phyloP scores from a whole-genome alignment of 805 yeast genomes.

The Ogataea populi-albae region DNA sequence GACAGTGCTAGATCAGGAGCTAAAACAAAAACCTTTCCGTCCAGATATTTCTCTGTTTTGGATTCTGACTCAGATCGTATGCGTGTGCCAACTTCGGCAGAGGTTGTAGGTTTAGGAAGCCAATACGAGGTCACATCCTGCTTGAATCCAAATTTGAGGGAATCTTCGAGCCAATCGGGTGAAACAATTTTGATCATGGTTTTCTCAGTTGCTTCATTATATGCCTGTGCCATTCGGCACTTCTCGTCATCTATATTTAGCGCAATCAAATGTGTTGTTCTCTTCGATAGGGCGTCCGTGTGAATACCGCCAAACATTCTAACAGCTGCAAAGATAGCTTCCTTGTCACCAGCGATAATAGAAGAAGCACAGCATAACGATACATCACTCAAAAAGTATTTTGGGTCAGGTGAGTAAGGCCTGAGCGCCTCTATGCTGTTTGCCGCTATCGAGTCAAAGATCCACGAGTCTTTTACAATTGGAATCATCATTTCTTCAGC shows the following conservation, averaged over 20 bases:
- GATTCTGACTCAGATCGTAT: too few relatives aligned
- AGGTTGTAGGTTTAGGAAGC: background rate
- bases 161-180: slow-evolving; percentile 79
- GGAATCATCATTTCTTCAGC: slow-evolving; percentile 59
- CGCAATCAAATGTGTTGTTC: slow-evolving; percentile 78
- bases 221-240: slow-evolving; percentile 28
- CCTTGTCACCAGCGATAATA: slow-evolving; percentile 55
- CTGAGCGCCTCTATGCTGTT: slow-evolving; percentile 48
- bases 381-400: slow-evolving; percentile 57
- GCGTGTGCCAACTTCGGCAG: too few relatives aligned
- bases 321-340: slow-evolving; percentile 65
- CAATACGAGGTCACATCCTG: slow-evolving; percentile 58
- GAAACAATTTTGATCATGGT: slow-evolving; percentile 56
- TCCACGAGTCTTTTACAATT: slow-evolving; percentile 62
- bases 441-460: slow-evolving; percentile 43
- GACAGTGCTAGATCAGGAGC: slow-evolving; percentile 57
- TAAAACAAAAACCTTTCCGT: slow-evolving; percentile 47
- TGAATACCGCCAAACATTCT: slow-evolving; percentile 76
- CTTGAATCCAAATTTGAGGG: slow-evolving; percentile 50
- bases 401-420: slow-evolving; percentile 70
- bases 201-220: slow-evolving; percentile 27
- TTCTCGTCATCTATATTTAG: slow-evolving; percentile 51
- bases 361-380: slow-evolving; percentile 53
- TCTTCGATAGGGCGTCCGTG: slow-evolving; percentile 57
- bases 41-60: slow-evolving; percentile 31